Base-by-base conservation (phyloP, 164 flowering plant genomes). In the Paratinospora sagittata region DNA sequence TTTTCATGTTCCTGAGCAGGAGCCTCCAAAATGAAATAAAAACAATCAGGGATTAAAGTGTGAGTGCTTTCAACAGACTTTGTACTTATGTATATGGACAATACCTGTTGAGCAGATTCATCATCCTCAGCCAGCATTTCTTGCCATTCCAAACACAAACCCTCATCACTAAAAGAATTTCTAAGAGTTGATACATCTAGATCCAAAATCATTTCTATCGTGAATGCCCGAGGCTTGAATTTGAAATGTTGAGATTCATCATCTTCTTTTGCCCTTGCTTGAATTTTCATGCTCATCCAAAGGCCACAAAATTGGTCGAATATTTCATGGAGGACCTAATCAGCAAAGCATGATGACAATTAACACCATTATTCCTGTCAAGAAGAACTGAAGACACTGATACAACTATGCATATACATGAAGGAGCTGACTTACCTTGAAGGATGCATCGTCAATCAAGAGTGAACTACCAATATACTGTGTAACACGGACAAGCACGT, bases 231-330 rank as follows among this genome's bases (percentile, higher is more conserved):
- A 23, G 97, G 80, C 80, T 78, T 85, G 76, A 91, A 92, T 81
- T 82, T 88, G 86, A 78, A 96, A 23, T 75, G 77, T 45, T 83
- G 88, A 74, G 85, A 67, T 55, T 79, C 84, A 71, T 27, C 37
- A 21, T 86, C 91, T 66, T 81, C 85, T 55, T 77, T 80, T 37
- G 66, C 74, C 72, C 80, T 86, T 26, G 74, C 79, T 78, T 85
- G 82, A 66, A 78, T 78, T 81, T 93, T 91, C 88, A 82, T 83
- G 34, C 73, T 72, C 84, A 82, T 85, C 99, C 99, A 96, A 41
- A 76, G 69, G 69, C 69, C 79, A 14, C 90, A 81, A 79, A 92
- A 84, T 45, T 82, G 78, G 43, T 66, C 73, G 74, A 86, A 96
- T 37, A 91, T 81, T 73, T 85, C 75, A 74, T 86, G 81, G 78